Evolutionary conservation across 768 basidiomycete genomes (phyloP), one percentile per base, ranked within the genome.

Genomic region (Asterophora parasitica): DNA sequence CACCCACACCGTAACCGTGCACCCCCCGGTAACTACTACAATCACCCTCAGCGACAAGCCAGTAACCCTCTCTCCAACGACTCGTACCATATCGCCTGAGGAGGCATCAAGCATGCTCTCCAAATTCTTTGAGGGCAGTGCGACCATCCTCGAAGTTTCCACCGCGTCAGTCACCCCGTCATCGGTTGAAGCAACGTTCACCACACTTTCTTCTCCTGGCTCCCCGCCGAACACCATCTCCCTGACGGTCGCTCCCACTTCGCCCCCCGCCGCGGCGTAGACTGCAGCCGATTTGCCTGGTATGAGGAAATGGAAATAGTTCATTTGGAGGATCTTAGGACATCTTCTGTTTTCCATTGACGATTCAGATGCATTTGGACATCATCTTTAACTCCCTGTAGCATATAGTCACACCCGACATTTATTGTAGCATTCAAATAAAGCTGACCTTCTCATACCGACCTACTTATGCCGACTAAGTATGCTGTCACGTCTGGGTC

Each of bases 31-130:
- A 6, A 23, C 23, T 3, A 23, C 23, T 3, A 67, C 71, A 19
- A 55, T 69, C 11, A 65, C 64, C 16, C 47, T 61, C n/a, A 51
- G 55, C 44, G 42, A 53, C 23, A 28, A 53, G 44, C 38, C 58
- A 10, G 62, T 61, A 7, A 65, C 65, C 4, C 58, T 72, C 33
- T 43, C 61, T 4, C 53, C 70, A 12, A 60, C 64, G 16, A 79
- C 76, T 0, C 63, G 65, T 20, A 76, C 74, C 1, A 58, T 81
- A 35, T 61, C 66, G 19, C 74, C 76, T 7, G 53, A 68, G 9
- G 66, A 73, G 27, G 77, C 74, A 3, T 63, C 69, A 12, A 67
- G 64, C 38, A 51, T 75, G 16, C 55, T 77, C 12, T 61, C 73
- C 1, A 71, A 68, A 48, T 53, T 74, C 20, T 51, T 63, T n/a